These are phyloP conservation scores for Nigrospora osmanthi DNA, from an alignment of 2,329 filamentous ascomycete species.

Conservation along the genomic window DNA sequence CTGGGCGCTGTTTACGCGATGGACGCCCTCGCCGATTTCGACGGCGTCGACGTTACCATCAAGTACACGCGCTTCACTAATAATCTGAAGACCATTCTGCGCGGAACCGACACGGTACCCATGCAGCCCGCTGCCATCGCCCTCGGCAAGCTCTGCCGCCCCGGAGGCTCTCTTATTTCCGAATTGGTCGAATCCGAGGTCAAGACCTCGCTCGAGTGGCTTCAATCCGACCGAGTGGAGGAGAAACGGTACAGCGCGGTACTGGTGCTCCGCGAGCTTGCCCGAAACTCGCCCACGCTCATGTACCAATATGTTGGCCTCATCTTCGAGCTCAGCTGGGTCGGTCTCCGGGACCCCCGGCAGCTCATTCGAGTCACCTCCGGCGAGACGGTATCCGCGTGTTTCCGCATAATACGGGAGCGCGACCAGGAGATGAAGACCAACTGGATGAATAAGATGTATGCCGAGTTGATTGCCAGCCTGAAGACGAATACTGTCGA, in stretches of 20 bases:
- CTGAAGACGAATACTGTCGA: conserved; percentile 78
- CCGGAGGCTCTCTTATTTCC: conserved; percentile 87
- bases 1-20: conserved; percentile 89
- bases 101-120: conserved; percentile 83
- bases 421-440: conserved; percentile 83
- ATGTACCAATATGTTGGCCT: conserved; percentile 95
- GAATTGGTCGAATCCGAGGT: conserved; percentile 96
- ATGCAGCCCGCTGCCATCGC: conserved; percentile 88
- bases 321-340: conserved; percentile 94
- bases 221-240: conserved; percentile 91
- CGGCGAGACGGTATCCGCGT: conserved; percentile 87
- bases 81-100: conserved; percentile 78
- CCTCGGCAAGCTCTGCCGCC: conserved; percentile 82
- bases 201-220: conserved; percentile 91
- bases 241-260: conserved; percentile 90
- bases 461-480: conserved; percentile 73
- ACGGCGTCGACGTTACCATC: conserved; percentile 84
- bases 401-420: conserved; percentile 91
- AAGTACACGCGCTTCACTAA: conserved; percentile 94
- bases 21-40: conserved; percentile 90
- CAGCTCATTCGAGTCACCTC: conserved; percentile 88
- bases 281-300: conserved; percentile 85
- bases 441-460: conserved; percentile 85
- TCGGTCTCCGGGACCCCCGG: conserved; percentile 81
- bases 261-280: conserved; percentile 81